A percentile compares a stretch with the other conserved stretches of the same genome.
phyloP scores from a whole-genome alignment of 208 protist genomes.

The Angomonas ambiguus region DNA sequence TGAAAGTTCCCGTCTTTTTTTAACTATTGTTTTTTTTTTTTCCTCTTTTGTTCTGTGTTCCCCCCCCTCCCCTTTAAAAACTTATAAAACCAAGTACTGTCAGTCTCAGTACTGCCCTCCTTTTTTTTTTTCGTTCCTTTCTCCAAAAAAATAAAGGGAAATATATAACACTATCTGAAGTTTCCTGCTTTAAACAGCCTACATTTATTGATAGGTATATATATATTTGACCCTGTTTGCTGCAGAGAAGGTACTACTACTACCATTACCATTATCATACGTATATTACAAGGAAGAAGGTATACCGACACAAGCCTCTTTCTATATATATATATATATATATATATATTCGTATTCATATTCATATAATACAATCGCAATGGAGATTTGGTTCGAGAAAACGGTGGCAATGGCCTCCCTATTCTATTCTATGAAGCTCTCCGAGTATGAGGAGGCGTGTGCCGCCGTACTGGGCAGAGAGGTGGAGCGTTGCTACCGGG shows the following conservation, averaged over 20 bases:
- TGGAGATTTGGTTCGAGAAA: conserved; percentile 58
- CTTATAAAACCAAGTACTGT: not conserved
- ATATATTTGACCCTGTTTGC: no score
- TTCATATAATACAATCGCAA: not conserved
- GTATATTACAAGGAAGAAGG: no score
- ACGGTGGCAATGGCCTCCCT: conserved; percentile 32
- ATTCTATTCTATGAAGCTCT: conserved; percentile 51
- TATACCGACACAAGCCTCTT: no score
- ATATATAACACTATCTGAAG: not conserved
- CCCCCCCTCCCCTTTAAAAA: no score
- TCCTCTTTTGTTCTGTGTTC: no score
- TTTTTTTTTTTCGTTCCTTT: conserved; percentile 17
- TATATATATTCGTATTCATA: not conserved
- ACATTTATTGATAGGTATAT: no score
- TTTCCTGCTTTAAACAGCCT: not conserved
- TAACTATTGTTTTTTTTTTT: conserved; percentile 18
- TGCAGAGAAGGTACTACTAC: no score
- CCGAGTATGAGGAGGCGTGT: conserved; percentile 50
- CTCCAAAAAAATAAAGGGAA: not conserved
- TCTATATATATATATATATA: not conserved
- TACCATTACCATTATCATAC: no score
- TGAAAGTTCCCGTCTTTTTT: conserved; percentile 5
- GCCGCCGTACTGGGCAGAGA: conserved; percentile 8
- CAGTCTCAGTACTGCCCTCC: not conserved
- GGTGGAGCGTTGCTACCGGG: not conserved